Percentiles rank a stretch among this genome's conserved stretches.
Evolutionary conservation across 768 basidiomycete genomes (phyloP).

Genomic region (Terana coerulea): DNA sequence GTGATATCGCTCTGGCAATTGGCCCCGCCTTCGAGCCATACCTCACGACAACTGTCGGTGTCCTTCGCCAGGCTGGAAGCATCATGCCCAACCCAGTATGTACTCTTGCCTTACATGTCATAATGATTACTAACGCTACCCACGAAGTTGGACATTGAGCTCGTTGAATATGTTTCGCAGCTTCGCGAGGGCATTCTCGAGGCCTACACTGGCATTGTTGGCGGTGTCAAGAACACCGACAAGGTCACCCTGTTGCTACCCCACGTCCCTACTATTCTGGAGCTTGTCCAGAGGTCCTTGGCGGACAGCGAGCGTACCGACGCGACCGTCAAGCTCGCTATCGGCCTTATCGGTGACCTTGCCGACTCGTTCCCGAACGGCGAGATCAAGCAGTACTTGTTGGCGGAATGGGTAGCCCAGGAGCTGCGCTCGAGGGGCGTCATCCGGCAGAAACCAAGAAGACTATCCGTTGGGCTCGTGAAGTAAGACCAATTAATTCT

Average conservation of each 20-base stretch:
- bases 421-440: conserved; percentile 73
- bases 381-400: conserved; percentile 74
- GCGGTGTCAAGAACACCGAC: conserved; percentile 81
- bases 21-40: conserved; percentile 85
- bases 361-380: conserved; percentile 84
- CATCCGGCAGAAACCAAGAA: conserved; percentile 78
- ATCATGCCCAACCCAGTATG: conserved; percentile 85
- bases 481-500: conserved; percentile 47
- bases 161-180: conserved; percentile 86
- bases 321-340: conserved; percentile 63
- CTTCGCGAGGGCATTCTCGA: conserved; percentile 95
- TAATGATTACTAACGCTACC: background rate
- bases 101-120: conserved; percentile 6
- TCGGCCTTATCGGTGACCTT: conserved; percentile 90
- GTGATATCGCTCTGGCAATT: conserved; percentile 93
- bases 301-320: conserved; percentile 84
- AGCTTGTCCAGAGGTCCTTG: conserved; percentile 75
- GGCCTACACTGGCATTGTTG: conserved; percentile 93
- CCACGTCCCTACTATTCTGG: conserved; percentile 70
- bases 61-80: conserved; percentile 85
- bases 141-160: conserved; percentile 78
- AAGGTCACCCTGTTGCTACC: conserved; percentile 64
- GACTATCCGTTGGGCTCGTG: conserved; percentile 90
- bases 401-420: conserved; percentile 73
- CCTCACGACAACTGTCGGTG: conserved; percentile 84